These are phyloP conservation scores for Cladosporium oxysporum DNA, from an alignment of 2,329 filamentous ascomycete genomes.

Conservation along the genomic window DNA sequence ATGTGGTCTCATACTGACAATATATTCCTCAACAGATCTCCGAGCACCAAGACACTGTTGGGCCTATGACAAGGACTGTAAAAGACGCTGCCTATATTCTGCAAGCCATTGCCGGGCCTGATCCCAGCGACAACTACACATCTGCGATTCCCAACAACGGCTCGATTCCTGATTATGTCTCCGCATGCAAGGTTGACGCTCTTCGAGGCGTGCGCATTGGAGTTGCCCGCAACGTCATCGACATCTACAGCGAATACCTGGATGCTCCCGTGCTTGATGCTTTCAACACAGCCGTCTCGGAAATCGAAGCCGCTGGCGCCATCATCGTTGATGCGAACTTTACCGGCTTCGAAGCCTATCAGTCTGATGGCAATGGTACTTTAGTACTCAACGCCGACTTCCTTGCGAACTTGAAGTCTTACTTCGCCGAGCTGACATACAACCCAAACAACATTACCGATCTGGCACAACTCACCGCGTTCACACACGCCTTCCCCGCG, in stretches of 20 bases:
- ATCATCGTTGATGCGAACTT: conserved; percentile 63
- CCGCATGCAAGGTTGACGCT: conserved; percentile 55
- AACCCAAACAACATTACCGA: conserved; percentile 60
- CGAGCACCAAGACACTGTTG: conserved; percentile 58
- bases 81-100: conserved; percentile 60
- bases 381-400: conserved; percentile 62
- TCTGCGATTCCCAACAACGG: conserved; percentile 64
- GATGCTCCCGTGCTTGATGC: conserved; percentile 50
- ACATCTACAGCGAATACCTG: conserved; percentile 34
- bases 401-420: conserved; percentile 56
- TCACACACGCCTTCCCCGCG: conserved; percentile 54
- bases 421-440: conserved; percentile 56
- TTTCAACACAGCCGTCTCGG: conserved; percentile 57
- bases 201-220: conserved; percentile 61
- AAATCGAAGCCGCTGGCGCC: conserved; percentile 59
- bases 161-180: conserved; percentile 46
- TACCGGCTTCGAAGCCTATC: conserved; percentile 52
- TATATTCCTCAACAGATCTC: conserved; percentile 44
- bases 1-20: conserved; percentile 56
- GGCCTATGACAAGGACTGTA: conserved; percentile 60
- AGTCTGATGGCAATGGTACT: conserved; percentile 42
- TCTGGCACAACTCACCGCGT: conserved; percentile 55
- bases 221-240: conserved; percentile 61
- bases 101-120: conserved; percentile 59
- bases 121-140: conserved; percentile 59